Conservation (phyloP, 495 filamentous ascomycete genomes). For the Hypoxylon trugodes region DNA sequence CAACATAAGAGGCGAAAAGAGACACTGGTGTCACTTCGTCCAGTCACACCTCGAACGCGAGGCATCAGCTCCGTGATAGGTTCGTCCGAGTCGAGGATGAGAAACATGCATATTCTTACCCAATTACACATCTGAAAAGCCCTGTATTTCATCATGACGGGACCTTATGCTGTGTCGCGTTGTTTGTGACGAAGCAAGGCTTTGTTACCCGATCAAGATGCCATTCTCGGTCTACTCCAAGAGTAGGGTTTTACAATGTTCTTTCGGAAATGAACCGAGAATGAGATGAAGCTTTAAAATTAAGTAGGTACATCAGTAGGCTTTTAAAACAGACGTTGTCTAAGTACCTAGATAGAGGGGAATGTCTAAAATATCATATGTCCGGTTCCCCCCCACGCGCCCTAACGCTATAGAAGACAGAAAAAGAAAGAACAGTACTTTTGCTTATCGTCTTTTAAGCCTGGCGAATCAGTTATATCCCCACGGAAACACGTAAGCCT, state of each 20-base stretch:
- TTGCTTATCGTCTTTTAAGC: conserved; percentile 21
- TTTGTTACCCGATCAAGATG: conserved; percentile 19
- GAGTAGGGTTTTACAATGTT: neutral
- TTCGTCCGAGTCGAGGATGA: conserved; percentile 18
- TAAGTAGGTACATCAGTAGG: conserved; percentile 14
- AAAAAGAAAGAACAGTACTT: conserved; percentile 3
- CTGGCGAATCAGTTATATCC: neutral
- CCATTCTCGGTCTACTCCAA: neutral
- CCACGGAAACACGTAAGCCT: conserved; percentile 7
- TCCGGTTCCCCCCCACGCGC: conserved; percentile 13
- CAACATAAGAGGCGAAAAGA: conserved; percentile 27
- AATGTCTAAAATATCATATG: no score
- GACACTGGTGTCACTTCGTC: conserved; percentile 23
- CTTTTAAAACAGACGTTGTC: conserved; percentile 8
- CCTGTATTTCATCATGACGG: conserved; percentile 25
- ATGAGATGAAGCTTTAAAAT: conserved; percentile 27
- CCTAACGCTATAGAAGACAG: neutral
- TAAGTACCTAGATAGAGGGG: no score
- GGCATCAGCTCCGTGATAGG: conserved; percentile 31
- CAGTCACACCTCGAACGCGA: conserved; percentile 31
- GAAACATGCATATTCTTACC: conserved; percentile 29
- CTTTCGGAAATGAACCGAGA: conserved; percentile 28
- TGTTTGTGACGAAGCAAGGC: conserved; percentile 20
- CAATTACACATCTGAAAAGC: conserved; percentile 11
- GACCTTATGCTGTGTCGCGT: conserved; percentile 30